Evolutionary conservation across 768 basidiomycete genomes (phyloP).

Genomic region (Rhodotorula paludigena): DNA sequence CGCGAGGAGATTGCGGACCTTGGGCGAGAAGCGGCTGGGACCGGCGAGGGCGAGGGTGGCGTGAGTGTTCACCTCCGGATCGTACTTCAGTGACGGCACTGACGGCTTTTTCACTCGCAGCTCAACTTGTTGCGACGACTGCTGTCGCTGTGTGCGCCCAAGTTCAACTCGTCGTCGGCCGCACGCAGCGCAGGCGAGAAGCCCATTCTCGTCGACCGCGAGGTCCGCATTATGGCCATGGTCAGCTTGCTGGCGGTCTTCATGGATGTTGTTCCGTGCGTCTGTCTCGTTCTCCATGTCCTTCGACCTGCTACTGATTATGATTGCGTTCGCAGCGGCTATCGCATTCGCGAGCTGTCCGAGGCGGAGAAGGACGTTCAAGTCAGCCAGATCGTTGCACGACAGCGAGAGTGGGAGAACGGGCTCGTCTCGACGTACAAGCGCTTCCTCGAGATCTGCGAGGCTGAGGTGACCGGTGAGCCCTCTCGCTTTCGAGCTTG

Average conservation of each 20-base stretch:
- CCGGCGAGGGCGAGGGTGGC: conserved; percentile 90
- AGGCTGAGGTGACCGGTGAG: conserved; percentile 78
- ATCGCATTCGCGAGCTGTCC: conserved; percentile 84
- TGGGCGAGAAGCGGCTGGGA: conserved; percentile 83
- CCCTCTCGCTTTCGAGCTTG: not conserved
- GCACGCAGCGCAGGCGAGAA: conserved; percentile 57
- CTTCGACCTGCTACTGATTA: not conserved
- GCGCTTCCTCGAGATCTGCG: conserved; percentile 74
- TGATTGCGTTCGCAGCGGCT: conserved; percentile 52
- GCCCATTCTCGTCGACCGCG: conserved; percentile 63
- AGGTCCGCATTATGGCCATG: conserved; percentile 81
- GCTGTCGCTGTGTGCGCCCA: conserved; percentile 76
- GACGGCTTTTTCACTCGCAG: conserved; percentile 49
- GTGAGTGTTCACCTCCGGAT: conserved; percentile 53
- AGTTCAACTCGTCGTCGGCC: conserved; percentile 61
- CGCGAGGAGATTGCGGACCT: conserved; percentile 91
- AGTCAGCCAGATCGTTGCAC: conserved; percentile 84
- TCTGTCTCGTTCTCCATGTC: not conserved
- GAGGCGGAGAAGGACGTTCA: conserved; percentile 88
- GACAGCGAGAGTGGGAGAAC: conserved; percentile 91
- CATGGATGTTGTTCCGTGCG: conserved; percentile 81
- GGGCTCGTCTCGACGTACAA: conserved; percentile 84
- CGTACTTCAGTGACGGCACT: not conserved
- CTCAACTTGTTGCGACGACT: conserved; percentile 81
- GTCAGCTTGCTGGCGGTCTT: conserved; percentile 88